Evolutionary conservation across 176 grass and related monocot species (phyloP).

Genomic region (Saccharum officinarum): DNA sequence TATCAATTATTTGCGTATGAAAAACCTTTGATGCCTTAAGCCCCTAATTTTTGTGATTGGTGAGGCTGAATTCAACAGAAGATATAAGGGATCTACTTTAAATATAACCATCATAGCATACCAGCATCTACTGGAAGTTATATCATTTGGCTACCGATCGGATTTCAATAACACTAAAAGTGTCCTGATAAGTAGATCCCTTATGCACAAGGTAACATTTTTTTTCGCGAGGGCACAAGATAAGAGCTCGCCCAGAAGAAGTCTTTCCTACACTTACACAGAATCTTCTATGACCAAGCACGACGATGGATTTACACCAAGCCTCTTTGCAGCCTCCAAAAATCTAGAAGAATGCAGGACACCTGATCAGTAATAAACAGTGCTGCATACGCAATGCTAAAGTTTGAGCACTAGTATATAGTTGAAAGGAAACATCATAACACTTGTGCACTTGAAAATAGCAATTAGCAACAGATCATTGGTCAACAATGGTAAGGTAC

Average conservation of each 20-base stretch:
- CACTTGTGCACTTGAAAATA: neutral
- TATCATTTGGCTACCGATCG: neutral
- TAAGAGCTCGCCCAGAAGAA: neutral
- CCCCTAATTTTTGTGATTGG: neutral
- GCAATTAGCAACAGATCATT: neutral
- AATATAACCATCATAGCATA: neutral
- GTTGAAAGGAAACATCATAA: neutral
- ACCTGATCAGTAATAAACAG: neutral
- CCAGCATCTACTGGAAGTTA: neutral
- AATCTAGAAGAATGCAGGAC: slow-evolving; percentile 51
- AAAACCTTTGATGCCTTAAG: neutral
- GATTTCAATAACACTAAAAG: neutral
- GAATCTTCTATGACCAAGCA: slow-evolving; percentile 92
- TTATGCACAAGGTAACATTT: neutral
- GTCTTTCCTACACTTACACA: slow-evolving; percentile 43
- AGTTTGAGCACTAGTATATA: neutral
- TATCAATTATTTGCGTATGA: neutral
- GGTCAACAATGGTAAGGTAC: slow-evolving; percentile 14
- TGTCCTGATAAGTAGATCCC: neutral
- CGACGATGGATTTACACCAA: slow-evolving; percentile 61
- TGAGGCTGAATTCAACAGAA: neutral
- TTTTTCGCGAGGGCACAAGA: neutral
- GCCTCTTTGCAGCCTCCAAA: slow-evolving; percentile 75
- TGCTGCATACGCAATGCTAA: neutral
- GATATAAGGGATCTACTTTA: neutral